phyloP scores from a whole-genome alignment of 179 eudicot species.

The Silene coronaria region DNA sequence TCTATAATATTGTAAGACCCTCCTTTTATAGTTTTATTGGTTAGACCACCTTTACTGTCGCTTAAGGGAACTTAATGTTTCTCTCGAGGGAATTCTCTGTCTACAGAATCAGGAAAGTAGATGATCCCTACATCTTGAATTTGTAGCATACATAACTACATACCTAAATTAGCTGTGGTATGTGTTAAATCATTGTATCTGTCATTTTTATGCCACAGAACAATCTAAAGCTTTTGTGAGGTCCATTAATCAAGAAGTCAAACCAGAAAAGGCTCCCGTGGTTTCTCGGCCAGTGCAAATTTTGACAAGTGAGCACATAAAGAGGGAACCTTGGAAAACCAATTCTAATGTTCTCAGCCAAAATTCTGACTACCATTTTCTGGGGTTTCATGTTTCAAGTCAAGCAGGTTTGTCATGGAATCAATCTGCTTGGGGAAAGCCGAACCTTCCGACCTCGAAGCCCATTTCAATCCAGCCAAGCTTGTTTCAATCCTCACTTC shows the following conservation, averaged over 20 bases:
- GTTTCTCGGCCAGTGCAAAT: conserved; percentile 31
- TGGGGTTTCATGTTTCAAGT: conserved; percentile 33
- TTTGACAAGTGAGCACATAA: conserved; percentile 30
- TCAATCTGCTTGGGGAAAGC: conserved; percentile 39
- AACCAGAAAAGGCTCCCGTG: conserved; percentile 34
- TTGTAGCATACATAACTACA: no score
- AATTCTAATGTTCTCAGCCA: no score
- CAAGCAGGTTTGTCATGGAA: conserved; percentile 41
- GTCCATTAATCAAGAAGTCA: conserved; percentile 30
- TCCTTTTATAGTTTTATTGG: no score
- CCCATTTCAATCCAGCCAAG: conserved; percentile 30
- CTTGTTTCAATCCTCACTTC: conserved; percentile 24
- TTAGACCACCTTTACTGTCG: no score
- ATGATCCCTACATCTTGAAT: not conserved
- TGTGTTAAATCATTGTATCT: conserved; percentile 4
- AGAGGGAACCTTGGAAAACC: conserved; percentile 40
- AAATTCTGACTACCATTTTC: conserved; percentile 31
- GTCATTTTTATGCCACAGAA: conserved; percentile 33
- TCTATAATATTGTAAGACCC: no score
- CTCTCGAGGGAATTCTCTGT: not conserved
- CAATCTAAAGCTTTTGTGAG: conserved; percentile 31
- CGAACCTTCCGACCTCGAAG: conserved; percentile 32
- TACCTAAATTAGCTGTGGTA: not conserved
- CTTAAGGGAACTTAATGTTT: not conserved
- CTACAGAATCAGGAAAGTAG: not conserved